Evolutionary conservation across 805 yeast genomes (phyloP), one percentile per base, ranked within the genome.

Genomic region (Kodamaea kakaduensis): DNA sequence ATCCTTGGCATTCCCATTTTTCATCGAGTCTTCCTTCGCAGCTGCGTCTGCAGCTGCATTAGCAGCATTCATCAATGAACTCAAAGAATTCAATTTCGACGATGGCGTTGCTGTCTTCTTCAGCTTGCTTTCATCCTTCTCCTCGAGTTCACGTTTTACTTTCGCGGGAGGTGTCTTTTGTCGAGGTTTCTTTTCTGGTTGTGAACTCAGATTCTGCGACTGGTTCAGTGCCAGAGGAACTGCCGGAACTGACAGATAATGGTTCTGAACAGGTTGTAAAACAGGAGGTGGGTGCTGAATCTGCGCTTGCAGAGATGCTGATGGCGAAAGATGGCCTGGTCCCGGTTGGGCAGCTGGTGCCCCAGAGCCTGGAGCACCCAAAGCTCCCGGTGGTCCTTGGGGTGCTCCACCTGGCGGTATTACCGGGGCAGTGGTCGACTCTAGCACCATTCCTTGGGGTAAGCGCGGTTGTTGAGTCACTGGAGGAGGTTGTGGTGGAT

Each of bases 401-500:
- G 15, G 24, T 32, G 15, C 34, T 30, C 12, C 25, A 33, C 3
- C 34, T 25, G 37, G 47, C 61, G n/a, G n/a, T n/a, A n/a, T n/a
- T n/a, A n/a, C n/a, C 13, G 45, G 59, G 5, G 47, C 57, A 37
- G 58, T 61, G 8, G 62, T 57, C 36, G 64, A 56, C 46, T 66
- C 71, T 53, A 81, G 78, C n/a, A 79, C 74, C 71, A 80, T 77
- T 4, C 78, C 77, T 40, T 71, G 78, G 21, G 82, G 81, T 53
- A 76, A 58, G 54, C 75, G 64, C 44, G 80, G 75, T 59, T 81
- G 81, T 56, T 78, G 75, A 46, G 73, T 67, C 13, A 63, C 66
- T 48, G 87, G 82, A n/a, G 84, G 84, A 8, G 84, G 83, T 32
- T 77, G 78, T 3, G 78, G 77, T 15, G 78, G 73, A 38, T 77